phyloP scores from a whole-genome alignment of 2,329 filamentous ascomycete genomes.

The Ophiocordyceps camponoti-leonardi region DNA sequence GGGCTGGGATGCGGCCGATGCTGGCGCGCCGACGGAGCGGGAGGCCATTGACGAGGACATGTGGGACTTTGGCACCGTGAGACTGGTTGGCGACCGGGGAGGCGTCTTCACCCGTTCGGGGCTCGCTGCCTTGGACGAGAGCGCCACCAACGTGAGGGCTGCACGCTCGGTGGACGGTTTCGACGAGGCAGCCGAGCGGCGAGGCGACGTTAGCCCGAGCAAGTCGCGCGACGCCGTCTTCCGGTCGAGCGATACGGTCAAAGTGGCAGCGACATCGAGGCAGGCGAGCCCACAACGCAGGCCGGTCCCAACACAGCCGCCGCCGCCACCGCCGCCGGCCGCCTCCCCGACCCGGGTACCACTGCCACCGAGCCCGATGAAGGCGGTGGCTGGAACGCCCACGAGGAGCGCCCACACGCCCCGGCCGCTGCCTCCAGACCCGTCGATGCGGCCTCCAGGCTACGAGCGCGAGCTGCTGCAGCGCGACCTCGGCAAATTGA shows the following conservation, averaged over 20 bases:
- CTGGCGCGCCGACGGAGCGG: slow-evolving; percentile 35
- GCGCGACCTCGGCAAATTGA: slow-evolving; percentile 41
- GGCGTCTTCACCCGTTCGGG: slow-evolving; percentile 37
- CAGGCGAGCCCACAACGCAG: slow-evolving; percentile 44
- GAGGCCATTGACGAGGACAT: slow-evolving; percentile 58
- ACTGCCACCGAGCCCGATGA: slow-evolving; percentile 29
- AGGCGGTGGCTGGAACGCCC: slow-evolving; percentile 24
- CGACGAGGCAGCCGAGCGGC: slow-evolving; percentile 34
- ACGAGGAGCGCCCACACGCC: slow-evolving; percentile 12
- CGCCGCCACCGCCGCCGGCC: slow-evolving; percentile 20
- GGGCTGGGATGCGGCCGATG: slow-evolving; percentile 34
- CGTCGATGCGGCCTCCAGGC: slow-evolving; percentile 34
- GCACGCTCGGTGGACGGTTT: slow-evolving; percentile 30
- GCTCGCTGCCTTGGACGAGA: slow-evolving; percentile 59
- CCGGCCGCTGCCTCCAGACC: slow-evolving; percentile 28
- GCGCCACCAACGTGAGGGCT: slow-evolving; percentile 59
- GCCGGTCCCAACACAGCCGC: slow-evolving; percentile 21
- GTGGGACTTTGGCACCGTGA: slow-evolving; percentile 96
- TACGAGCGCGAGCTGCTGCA: slow-evolving; percentile 45
- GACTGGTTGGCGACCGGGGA: slow-evolving; percentile 55
- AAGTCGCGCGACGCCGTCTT: slow-evolving; percentile 30
- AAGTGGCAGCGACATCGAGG: slow-evolving; percentile 32
- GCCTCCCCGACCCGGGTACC: slow-evolving; percentile 42
- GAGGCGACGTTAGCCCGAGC: slow-evolving; percentile 31
- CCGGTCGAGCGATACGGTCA: slow-evolving; percentile 36